These are phyloP conservation scores for Boeremia lycopersici DNA, from an alignment of 2,329 filamentous ascomycete species.

Conservation along the genomic window DNA sequence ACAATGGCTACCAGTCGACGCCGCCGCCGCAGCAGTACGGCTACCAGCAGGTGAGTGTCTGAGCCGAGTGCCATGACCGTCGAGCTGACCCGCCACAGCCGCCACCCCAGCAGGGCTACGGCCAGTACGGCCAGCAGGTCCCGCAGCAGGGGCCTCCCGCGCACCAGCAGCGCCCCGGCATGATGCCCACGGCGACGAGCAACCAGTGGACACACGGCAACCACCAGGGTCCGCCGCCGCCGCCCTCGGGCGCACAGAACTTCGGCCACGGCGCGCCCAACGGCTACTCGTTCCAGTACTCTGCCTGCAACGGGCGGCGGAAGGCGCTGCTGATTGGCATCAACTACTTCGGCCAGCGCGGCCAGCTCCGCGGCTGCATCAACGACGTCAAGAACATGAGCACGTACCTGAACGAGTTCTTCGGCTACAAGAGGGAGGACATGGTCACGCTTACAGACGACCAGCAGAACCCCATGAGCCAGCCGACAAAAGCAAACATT, in stretches of 20 bases:
- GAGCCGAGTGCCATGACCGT: neutral
- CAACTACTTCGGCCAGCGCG: conserved; percentile 93
- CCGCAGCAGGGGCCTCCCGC: conserved; percentile 29
- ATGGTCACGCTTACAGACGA: conserved; percentile 98
- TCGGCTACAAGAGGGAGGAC: conserved; percentile 91
- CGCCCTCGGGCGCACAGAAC: conserved; percentile 62
- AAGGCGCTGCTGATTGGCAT: conserved; percentile 94
- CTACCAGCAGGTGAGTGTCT: conserved; percentile 48
- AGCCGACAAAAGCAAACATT: conserved; percentile 95
- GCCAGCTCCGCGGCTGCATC: conserved; percentile 90
- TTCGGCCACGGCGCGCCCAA: conserved; percentile 75
- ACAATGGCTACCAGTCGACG: conserved; percentile 45
- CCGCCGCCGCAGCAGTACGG: conserved; percentile 53
- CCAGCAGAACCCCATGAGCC: conserved; percentile 95
- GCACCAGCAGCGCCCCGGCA: conserved; percentile 48
- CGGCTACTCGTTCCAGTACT: conserved; percentile 87
- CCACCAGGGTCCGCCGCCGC: conserved; percentile 66
- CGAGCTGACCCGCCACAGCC: conserved; percentile 37
- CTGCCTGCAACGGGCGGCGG: conserved; percentile 82
- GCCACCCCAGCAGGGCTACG: conserved; percentile 43
- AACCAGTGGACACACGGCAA: conserved; percentile 58
- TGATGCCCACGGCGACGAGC: conserved; percentile 56
- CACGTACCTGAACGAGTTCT: conserved; percentile 83
- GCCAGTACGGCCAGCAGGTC: conserved; percentile 32
- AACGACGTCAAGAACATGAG: conserved; percentile 99